Conservation (phyloP, 2,329 filamentous ascomycete species). For the Thielaviopsis euricoi region DNA sequence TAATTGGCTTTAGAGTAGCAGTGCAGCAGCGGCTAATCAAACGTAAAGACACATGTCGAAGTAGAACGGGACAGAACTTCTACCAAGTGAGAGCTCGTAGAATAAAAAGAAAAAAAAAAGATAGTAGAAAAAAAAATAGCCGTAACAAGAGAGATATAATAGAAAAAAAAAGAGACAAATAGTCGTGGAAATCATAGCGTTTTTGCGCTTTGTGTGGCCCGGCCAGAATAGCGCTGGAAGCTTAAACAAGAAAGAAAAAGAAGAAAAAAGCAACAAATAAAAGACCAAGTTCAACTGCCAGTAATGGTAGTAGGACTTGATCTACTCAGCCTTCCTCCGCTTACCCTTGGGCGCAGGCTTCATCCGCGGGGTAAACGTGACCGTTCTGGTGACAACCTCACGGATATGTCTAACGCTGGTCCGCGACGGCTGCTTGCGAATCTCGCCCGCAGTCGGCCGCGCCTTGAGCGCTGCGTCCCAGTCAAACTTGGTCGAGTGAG, state of each 20-base stretch:
- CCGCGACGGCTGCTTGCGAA: conserved; percentile 34
- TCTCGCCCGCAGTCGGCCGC: conserved; percentile 40
- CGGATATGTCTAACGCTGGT: conserved; percentile 56
- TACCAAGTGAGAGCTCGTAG: neutral
- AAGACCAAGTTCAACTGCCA: neutral
- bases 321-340: conserved; percentile 53
- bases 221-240: neutral
- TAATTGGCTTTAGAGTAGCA: neutral
- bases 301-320: neutral
- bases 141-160: neutral
- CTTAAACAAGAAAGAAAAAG: neutral
- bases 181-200: conserved; percentile 4
- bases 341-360: conserved; percentile 86
- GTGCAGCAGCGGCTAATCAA: neutral
- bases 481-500: conserved; percentile 55
- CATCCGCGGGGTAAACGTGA: conserved; percentile 77
- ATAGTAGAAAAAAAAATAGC: neutral
- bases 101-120: neutral
- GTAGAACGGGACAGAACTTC: neutral
- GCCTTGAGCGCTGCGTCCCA: conserved; percentile 56
- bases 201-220: neutral
- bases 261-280: neutral
- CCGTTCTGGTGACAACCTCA: conserved; percentile 85
- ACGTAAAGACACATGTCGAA: neutral
- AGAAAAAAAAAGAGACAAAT: conserved; percentile 1